Evolutionary conservation across 176 grass and related monocot species (phyloP).

Genomic region (Chrysopogon serrulatus): DNA sequence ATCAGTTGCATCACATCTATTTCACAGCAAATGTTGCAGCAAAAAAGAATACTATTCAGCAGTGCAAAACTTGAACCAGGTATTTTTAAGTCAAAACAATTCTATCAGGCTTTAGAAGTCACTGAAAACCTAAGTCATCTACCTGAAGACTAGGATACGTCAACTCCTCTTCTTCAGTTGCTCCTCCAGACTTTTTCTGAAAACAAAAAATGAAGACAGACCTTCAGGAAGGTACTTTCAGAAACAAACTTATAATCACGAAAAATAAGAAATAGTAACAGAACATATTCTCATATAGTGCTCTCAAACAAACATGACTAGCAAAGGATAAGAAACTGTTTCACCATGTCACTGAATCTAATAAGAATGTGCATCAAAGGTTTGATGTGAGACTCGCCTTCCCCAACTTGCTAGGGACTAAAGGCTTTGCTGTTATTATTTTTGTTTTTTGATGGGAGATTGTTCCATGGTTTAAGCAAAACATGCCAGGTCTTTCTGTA

Average conservation of each 20-base stretch:
- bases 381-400: neutral
- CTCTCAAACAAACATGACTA: neutral
- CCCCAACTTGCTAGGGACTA: neutral
- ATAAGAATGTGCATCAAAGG: neutral
- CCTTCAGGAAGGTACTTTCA: neutral
- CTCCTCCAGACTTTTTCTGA: slow-evolving; percentile 65
- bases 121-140: slow-evolving; percentile 14
- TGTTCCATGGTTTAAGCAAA: neutral
- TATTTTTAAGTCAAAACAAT: neutral
- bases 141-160: slow-evolving; percentile 79
- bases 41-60: neutral
- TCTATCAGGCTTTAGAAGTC: neutral
- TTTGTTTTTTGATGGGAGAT: neutral
- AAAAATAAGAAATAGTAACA: neutral
- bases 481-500: neutral
- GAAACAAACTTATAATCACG: neutral
- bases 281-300: neutral
- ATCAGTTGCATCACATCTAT: neutral
- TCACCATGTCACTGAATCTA: neutral
- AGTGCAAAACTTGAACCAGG: neutral
- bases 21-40: neutral
- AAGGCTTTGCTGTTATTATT: neutral
- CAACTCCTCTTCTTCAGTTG: slow-evolving; percentile 42
- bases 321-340: neutral
- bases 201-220: neutral